Conservation (phyloP, 1,284 basidiomycete genomes). For the Rhizoctonia solani region DNA sequence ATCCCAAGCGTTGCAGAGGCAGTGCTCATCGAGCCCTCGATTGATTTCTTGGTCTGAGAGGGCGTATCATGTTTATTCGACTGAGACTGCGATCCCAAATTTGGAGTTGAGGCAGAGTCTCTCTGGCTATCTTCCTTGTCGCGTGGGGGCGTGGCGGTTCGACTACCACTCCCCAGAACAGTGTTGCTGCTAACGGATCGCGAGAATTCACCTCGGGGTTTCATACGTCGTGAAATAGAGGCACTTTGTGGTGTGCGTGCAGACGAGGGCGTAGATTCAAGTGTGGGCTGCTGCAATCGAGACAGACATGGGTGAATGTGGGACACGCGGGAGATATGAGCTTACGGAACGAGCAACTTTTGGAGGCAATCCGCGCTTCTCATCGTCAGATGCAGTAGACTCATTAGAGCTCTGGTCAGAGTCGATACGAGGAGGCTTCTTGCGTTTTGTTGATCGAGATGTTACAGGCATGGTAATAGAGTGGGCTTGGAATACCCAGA, state of each 20-base stretch:
- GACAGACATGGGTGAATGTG: not conserved
- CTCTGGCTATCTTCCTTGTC: conserved; percentile 8
- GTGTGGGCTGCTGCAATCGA: not conserved
- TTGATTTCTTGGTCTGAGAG: conserved; percentile 2
- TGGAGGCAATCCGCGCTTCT: not conserved
- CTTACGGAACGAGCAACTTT: conserved; percentile 19
- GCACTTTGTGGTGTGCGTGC: conserved; percentile 13
- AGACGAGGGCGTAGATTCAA: not conserved
- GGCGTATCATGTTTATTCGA: not conserved
- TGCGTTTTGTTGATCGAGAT: conserved; percentile 30
- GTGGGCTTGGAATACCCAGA: not conserved
- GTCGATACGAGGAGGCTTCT: conserved; percentile 24
- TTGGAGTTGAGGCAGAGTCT: not conserved
- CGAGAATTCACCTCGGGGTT: conserved; percentile 1
- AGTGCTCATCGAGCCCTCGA: not conserved
- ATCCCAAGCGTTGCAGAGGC: conserved; percentile 23
- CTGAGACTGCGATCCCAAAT: not conserved
- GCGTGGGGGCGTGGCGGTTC: conserved; percentile 13
- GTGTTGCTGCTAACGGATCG: not conserved
- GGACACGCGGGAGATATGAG: not conserved
- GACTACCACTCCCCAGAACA: not conserved
- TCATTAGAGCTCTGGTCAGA: conserved; percentile 19
- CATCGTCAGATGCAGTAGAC: conserved; percentile 2
- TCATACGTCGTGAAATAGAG: conserved; percentile 26
- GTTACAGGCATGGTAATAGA: not conserved